A percentile compares a stretch with the other conserved stretches of the same genome.
Conservation (phyloP, 2,329 filamentous ascomycete genomes). For the Colletotrichum sp. region DNA sequence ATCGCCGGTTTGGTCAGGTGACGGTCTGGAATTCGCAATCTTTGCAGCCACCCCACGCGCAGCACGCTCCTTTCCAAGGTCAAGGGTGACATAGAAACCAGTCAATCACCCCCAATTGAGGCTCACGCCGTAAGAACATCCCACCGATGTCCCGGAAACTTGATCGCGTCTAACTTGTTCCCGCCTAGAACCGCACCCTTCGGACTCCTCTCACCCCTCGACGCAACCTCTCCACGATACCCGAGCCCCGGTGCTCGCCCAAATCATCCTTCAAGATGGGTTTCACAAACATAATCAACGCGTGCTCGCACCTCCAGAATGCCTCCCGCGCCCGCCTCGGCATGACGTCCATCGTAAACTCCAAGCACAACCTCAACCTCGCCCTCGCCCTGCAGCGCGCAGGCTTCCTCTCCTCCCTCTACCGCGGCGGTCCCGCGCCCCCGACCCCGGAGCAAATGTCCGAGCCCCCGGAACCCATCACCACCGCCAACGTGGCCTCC, state of each 20-base stretch:
- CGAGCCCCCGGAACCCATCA: constrained; percentile 63
- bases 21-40: not conserved
- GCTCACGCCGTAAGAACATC: not conserved
- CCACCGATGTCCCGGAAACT: not conserved
- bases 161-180: not conserved
- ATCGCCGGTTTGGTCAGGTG: not conserved
- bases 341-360: constrained; percentile 81
- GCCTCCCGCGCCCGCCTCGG: constrained; percentile 82
- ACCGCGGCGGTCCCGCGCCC: constrained; percentile 67
- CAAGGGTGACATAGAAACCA: too few relatives aligned
- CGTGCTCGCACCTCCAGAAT: constrained; percentile 93
- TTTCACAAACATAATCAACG: constrained; percentile 75
- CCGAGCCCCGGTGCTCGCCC: not conserved
- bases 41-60: not conserved
- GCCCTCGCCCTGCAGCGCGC: constrained; percentile 80
- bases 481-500: constrained; percentile 72
- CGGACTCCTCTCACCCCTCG: not conserved
- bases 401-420: constrained; percentile 82
- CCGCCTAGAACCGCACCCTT: not conserved
- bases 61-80: not conserved
- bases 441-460: constrained; percentile 52
- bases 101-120: not conserved
- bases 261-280: constrained; percentile 3
- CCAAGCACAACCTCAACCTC: constrained; percentile 79
- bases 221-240: not conserved